phyloP scores from a whole-genome alignment of 257 asterid genomes.

The Lantana camara region DNA sequence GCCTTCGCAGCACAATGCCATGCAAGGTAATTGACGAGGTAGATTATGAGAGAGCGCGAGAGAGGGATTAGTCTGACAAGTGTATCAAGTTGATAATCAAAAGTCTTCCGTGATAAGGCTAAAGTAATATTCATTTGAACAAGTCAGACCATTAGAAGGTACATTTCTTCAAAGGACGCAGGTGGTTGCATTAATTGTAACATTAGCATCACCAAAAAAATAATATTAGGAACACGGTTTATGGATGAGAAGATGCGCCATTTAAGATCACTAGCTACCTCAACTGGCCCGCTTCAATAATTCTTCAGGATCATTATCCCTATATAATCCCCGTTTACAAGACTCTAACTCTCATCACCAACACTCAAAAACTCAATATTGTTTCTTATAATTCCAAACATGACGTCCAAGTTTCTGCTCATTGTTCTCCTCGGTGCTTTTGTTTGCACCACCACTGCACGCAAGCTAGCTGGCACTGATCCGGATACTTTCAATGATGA shows the following conservation, averaged over 20 bases:
- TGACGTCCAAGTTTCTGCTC: constrained; percentile 21
- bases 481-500: constrained; percentile 25
- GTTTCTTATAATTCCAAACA: background rate
- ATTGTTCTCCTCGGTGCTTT: constrained; percentile 27
- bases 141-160: background rate
- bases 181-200: constrained; percentile 5
- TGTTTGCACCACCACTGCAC: constrained; percentile 32
- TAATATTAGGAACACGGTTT: background rate
- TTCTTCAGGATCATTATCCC: background rate
- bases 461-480: constrained; percentile 21
- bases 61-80: background rate
- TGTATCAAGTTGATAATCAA: background rate
- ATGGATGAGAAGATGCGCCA: constrained; percentile 20
- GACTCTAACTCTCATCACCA: constrained; percentile 24
- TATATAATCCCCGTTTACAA: constrained; percentile 19
- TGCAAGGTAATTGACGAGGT: too few relatives aligned
- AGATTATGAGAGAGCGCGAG: too few relatives aligned
- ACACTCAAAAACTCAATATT: background rate
- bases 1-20: too few relatives aligned
- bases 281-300: constrained; percentile 11
- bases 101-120: constrained; percentile 1
- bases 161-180: background rate
- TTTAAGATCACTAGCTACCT: background rate
- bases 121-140: constrained; percentile 12
- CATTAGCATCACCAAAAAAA: too few relatives aligned